phyloP scores from a whole-genome alignment of 331 rosid genomes.

The Stylosanthes scabra region DNA sequence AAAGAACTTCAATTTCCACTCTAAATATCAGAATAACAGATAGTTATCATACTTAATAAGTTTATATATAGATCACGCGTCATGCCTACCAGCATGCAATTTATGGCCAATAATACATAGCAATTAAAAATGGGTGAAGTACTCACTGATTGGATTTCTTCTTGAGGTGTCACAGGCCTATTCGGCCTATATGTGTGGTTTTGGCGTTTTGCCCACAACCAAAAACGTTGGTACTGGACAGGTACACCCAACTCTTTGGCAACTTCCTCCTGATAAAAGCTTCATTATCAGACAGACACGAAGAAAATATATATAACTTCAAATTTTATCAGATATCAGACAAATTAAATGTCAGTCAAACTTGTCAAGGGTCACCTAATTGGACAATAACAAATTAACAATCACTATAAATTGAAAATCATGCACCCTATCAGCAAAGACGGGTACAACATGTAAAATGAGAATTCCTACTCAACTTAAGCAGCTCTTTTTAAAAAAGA shows the following conservation, averaged over 20 bases:
- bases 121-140: neutral
- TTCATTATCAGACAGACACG: constrained; percentile 9
- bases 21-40: too few species aligned
- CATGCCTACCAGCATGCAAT: neutral
- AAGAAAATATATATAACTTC: constrained; percentile 1
- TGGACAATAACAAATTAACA: too few species aligned
- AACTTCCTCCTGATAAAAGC: constrained; percentile 64
- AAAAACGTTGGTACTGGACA: constrained; percentile 64
- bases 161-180: constrained; percentile 63
- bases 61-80: neutral
- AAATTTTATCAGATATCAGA: constrained; percentile 1
- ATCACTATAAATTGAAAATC: neutral
- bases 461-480: neutral
- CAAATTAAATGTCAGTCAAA: neutral
- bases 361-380: neutral
- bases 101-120: neutral
- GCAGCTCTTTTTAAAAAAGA: neutral
- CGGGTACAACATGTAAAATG: neutral
- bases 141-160: constrained; percentile 67
- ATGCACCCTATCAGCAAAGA: neutral
- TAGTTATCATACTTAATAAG: neutral
- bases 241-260: constrained; percentile 69
- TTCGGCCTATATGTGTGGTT: constrained; percentile 76
- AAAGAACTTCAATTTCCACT: too few species aligned
- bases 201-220: constrained; percentile 79